Base-by-base conservation (phyloP, 345 rosid genomes). In the Nephelium lappaceum region DNA sequence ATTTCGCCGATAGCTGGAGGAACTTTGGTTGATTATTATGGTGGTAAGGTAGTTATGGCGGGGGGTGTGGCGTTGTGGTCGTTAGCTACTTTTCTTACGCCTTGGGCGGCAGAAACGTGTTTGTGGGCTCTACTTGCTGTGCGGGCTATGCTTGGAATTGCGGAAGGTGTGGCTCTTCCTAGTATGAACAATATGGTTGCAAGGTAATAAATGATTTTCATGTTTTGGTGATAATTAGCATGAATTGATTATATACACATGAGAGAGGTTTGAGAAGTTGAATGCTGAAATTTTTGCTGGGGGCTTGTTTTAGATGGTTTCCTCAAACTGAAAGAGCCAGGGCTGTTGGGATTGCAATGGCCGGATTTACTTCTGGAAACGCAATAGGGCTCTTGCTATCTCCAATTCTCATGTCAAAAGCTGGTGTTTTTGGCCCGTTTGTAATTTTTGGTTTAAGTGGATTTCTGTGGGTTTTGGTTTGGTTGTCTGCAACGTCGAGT, bases 141-240 rank as follows among this genome's bases (percentile, higher is more conserved):
- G 78, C 88, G 98, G 76, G 95, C 93, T 38, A 78, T 87, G 85
- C 94, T 95, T 76, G 99, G 99, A 7, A 78, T 93, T 72, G 98
- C 97, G n/a, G 97, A 95, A 89, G 99, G 99, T 60, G 97, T 92
- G 75, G 98, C 99, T 83, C 96, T 93, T 82, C 99, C 99, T 85
- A 89, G 95, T 66, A 93, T 95, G 99, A 95, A 93, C 93, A 95
- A 95, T 80, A 92, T 95, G 99, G 89, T 93, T 67, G 95, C 90
- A 27, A 95, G 98, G 98, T 95, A 89, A 71, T 73, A 39, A 63
- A 77, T 2, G 38, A 60, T 80, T 24, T 73, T 77, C 69, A n/a
- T 8, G 65, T 83, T 72, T 63, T 79, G 75, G 81, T 80, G 71
- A 21, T 84, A 64, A 36, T 36, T 49, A 9, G 5, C 23, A 51